Evolutionary conservation across 768 basidiomycete genomes (phyloP).

Genomic region (Boletus vermiculosoides): DNA sequence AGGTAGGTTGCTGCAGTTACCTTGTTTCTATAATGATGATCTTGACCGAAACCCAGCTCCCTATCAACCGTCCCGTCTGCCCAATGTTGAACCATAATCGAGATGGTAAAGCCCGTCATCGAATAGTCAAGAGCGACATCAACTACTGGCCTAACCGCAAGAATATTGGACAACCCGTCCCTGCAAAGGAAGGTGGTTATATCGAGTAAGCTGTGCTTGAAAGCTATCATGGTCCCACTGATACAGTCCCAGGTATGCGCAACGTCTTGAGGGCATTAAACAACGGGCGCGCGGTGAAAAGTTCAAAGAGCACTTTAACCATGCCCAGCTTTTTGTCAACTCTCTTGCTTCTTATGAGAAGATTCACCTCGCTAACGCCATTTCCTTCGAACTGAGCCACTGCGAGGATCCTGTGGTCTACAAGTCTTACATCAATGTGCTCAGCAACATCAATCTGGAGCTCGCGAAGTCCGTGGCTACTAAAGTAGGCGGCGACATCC

Average conservation of each 20-base stretch:
- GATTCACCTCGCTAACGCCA: slow-evolving; percentile 64
- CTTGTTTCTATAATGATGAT: not conserved
- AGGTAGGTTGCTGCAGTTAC: slow-evolving; percentile 36
- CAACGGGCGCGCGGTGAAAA: slow-evolving; percentile 64
- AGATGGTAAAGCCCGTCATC: slow-evolving; percentile 57
- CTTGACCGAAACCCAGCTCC: slow-evolving; percentile 45
- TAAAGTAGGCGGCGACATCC: slow-evolving; percentile 60
- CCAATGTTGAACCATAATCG: slow-evolving; percentile 71
- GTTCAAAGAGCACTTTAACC: slow-evolving; percentile 74
- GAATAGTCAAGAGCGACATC: slow-evolving; percentile 53
- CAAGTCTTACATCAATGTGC: slow-evolving; percentile 59
- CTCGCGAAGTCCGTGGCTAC: slow-evolving; percentile 68
- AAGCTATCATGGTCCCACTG: not conserved
- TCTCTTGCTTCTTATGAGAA: slow-evolving; percentile 70
- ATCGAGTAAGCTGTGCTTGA: slow-evolving; percentile 41
- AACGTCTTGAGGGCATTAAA: slow-evolving; percentile 53
- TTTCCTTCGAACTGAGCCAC: slow-evolving; percentile 83
- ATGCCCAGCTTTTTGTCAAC: slow-evolving; percentile 82
- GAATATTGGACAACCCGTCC: slow-evolving; percentile 45
- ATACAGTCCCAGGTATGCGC: slow-evolving; percentile 40
- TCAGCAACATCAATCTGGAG: slow-evolving; percentile 72
- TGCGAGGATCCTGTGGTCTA: slow-evolving; percentile 76
- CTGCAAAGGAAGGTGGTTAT: slow-evolving; percentile 55
- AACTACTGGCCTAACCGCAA: slow-evolving; percentile 88
- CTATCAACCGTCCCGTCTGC: slow-evolving; percentile 80